Base-by-base conservation (phyloP, 495 filamentous ascomycete genomes). In the Chaetomidium leptoderma region DNA sequence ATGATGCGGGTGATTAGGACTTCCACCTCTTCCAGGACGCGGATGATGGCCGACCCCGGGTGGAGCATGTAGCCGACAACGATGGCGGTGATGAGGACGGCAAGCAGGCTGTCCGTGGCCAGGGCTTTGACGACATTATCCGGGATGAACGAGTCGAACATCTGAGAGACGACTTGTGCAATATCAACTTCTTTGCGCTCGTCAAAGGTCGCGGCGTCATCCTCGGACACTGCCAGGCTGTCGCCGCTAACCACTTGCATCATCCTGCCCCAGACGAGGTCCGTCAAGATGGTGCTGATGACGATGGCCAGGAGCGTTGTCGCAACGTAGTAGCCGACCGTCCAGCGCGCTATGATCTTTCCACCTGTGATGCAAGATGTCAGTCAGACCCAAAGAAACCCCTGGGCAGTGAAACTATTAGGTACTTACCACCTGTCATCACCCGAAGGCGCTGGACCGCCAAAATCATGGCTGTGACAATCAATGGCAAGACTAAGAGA, bases 131-230 rank as follows among this genome's bases (percentile, higher is more conserved):
- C 59, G 32, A 70, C 30, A 53, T 72, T 72, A 14, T 36, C 14
- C 6, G 70, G 66, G 27, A 72, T 66, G 40, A 72, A 59, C 47
- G 66, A 69, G 33, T 69, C 53, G 46, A 70, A 66, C 61, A 72
- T 66, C 26, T 68, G 53, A 40, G 53, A 52, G 10, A 72, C 64
- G 19, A 72, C 66, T 16, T 53, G 48, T 53, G 64, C 59, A 33
- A 66, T 64, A 24, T 52, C 50, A 37, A 61, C 50, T 0, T 47
- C 49, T 26, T 58, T 23, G 8, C 67, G 52, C 17, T 61, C 58
- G 10, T 53, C 55, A 29, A 58, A 54, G 6, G n/a, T 46, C 8
- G 64, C 39, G 33, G 42, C 36, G 11, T 59, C 57, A 1, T 69
- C 49, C 2, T 58, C 48, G 19, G 53, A 24, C 10, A 59, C 43